These are phyloP conservation scores for Hypholoma fasciculare DNA, from an alignment of 768 basidiomycete genomes.

Conservation along the genomic window DNA sequence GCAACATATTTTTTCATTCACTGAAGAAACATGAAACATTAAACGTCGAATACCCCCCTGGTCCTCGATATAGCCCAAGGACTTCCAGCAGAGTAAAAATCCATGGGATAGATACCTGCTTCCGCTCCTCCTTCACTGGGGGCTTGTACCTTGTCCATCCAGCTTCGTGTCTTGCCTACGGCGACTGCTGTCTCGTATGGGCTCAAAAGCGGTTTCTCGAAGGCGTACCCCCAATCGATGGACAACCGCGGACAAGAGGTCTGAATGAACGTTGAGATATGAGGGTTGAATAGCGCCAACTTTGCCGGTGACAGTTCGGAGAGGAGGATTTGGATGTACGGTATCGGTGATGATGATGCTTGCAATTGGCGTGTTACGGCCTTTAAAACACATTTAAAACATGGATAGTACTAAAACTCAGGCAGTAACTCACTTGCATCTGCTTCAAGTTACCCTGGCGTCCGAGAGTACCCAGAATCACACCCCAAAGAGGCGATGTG, in stretches of 20 bases:
- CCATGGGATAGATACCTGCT: constrained; percentile 82
- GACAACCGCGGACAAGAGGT: constrained; percentile 96
- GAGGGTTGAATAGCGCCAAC: constrained; percentile 76
- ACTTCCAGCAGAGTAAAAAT: constrained; percentile 86
- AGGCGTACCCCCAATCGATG: constrained; percentile 99
- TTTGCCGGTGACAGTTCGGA: constrained; percentile 98
- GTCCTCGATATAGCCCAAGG: constrained; percentile 72
- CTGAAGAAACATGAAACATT: background rate
- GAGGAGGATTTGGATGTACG: constrained; percentile 88
- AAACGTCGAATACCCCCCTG: constrained; percentile 45
- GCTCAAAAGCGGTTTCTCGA: constrained; percentile 82
- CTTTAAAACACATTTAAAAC: constrained; percentile 28
- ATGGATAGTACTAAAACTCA: background rate
- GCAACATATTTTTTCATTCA: background rate
- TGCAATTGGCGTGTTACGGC: constrained; percentile 76
- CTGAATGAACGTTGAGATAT: constrained; percentile 90
- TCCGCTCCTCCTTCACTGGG: constrained; percentile 19
- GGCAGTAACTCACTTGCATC: constrained; percentile 52
- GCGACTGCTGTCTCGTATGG: constrained; percentile 94
- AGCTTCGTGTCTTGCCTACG: constrained; percentile 64
- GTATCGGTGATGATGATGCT: constrained; percentile 52
- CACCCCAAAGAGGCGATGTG: constrained; percentile 68
- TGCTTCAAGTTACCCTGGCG: constrained; percentile 93
- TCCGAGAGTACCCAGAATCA: constrained; percentile 92
- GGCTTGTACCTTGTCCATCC: constrained; percentile 46